phyloP scores from a whole-genome alignment of 2,329 filamentous ascomycete species.

The Trichoderma sp. region DNA sequence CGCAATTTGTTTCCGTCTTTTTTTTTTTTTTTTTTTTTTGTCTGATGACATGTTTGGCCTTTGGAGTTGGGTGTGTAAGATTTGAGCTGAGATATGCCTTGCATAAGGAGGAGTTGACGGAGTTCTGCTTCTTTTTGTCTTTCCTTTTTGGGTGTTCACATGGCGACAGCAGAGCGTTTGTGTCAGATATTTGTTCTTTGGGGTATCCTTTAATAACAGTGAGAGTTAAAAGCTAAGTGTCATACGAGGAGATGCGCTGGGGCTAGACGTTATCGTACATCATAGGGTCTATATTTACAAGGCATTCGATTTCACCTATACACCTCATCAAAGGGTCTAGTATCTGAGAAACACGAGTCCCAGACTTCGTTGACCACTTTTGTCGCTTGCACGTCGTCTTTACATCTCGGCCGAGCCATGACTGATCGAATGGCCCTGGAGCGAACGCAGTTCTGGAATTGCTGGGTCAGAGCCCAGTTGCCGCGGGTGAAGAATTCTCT shows the following conservation, averaged over 20 bases:
- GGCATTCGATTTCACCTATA: conserved; percentile 59
- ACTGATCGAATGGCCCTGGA: conserved; percentile 77
- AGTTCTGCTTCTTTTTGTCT: conserved; percentile 2
- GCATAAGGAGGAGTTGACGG: conserved; percentile 27
- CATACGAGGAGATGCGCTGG: conserved; percentile 20
- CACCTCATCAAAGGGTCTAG: conserved; percentile 93
- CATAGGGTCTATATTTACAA: conserved; percentile 12
- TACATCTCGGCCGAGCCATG: conserved; percentile 71
- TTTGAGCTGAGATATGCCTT: conserved; percentile 19
- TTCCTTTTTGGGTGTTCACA: not conserved
- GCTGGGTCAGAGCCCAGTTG: conserved; percentile 85
- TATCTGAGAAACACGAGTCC: conserved; percentile 95
- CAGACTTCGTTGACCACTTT: conserved; percentile 96
- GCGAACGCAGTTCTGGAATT: conserved; percentile 90
- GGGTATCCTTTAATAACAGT: conserved; percentile 21
- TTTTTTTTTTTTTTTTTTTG: not conserved
- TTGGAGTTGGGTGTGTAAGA: conserved; percentile 8
- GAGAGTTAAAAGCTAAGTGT: conserved; percentile 19
- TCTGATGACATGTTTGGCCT: conserved; percentile 4
- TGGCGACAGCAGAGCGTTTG: not conserved
- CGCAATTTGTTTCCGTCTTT: conserved; percentile 15
- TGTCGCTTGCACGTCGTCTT: conserved; percentile 79
- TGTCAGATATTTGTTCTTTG: conserved; percentile 16
- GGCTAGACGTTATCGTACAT: conserved; percentile 27
- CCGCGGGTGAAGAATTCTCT: conserved; percentile 80